Conservation (phyloP, 2,329 filamentous ascomycete species). For the Alternaria dauci region DNA sequence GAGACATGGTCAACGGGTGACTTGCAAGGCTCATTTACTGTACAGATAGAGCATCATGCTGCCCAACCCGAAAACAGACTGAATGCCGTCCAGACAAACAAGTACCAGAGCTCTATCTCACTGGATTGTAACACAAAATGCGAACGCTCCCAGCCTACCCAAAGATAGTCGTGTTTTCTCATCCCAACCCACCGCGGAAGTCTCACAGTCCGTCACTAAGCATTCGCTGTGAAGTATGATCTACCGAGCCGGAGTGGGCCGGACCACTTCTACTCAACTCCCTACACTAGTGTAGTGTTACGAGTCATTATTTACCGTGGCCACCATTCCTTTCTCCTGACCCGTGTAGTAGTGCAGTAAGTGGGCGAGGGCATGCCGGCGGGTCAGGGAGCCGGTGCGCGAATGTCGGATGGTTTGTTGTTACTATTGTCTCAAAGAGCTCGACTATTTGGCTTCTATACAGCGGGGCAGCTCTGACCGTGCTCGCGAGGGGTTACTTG, state of each 20-base stretch:
- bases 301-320: background rate
- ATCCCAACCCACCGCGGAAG: background rate
- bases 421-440: background rate
- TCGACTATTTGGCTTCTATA: background rate
- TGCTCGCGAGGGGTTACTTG: background rate
- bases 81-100: no score
- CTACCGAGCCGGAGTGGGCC: conserved; percentile 1
- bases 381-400: background rate
- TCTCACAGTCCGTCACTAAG: background rate
- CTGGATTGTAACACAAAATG: conserved; percentile 35
- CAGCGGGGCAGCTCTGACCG: background rate
- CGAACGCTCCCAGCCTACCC: background rate
- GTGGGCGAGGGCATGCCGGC: background rate
- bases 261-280: background rate
- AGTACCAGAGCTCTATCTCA: no score
- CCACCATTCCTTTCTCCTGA: background rate
- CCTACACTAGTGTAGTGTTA: background rate
- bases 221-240: background rate
- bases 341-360: background rate
- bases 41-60: no score
- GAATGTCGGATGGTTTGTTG: background rate
- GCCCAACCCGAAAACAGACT: no score
- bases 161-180: no score
- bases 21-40: no score
- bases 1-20: no score